These are phyloP conservation scores for Phytophthora capsici DNA, from an alignment of 352 stramenopile species.

Conservation along the genomic window DNA sequence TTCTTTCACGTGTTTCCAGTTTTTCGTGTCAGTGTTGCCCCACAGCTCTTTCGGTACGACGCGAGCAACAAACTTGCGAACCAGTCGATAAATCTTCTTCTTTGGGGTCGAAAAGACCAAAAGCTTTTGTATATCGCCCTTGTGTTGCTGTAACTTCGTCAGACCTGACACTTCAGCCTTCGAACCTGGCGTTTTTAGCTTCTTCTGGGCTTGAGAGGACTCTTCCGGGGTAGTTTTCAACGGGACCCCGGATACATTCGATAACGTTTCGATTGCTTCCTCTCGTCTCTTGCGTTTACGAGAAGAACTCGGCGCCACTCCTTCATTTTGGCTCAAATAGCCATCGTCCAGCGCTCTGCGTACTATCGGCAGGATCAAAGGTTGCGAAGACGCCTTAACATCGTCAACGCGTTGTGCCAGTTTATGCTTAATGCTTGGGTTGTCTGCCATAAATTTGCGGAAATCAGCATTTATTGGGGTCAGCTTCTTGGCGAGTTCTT, in stretches of 20 bases:
- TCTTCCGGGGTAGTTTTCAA: background rate
- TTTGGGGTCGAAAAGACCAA: constrained; percentile 53
- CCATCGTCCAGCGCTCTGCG: constrained; percentile 50
- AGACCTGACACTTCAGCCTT: constrained; percentile 12
- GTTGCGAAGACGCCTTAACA: constrained; percentile 3
- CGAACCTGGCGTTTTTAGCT: constrained; percentile 5
- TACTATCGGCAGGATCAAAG: constrained; percentile 33
- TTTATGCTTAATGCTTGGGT: constrained; percentile 39
- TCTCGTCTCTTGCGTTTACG: constrained; percentile 60
- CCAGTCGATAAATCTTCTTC: constrained; percentile 49
- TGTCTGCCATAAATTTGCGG: constrained; percentile 51
- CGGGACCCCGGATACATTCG: constrained; percentile 29
- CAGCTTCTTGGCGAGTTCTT: constrained; percentile 41
- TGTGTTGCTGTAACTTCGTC: constrained; percentile 58
- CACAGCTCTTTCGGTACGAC: constrained; percentile 72
- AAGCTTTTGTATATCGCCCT: constrained; percentile 51
- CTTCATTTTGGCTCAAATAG: constrained; percentile 67
- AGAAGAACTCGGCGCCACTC: constrained; percentile 14
- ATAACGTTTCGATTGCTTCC: constrained; percentile 57
- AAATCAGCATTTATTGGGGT: constrained; percentile 43
- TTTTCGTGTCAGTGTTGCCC: constrained; percentile 42
- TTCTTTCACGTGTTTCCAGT: constrained; percentile 63
- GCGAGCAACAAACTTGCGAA: constrained; percentile 55
- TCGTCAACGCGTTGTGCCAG: constrained; percentile 19
- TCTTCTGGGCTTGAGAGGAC: constrained; percentile 9